Evolutionary conservation across 1,284 basidiomycete genomes (phyloP).

Genomic region (Trichosporon sp.): DNA sequence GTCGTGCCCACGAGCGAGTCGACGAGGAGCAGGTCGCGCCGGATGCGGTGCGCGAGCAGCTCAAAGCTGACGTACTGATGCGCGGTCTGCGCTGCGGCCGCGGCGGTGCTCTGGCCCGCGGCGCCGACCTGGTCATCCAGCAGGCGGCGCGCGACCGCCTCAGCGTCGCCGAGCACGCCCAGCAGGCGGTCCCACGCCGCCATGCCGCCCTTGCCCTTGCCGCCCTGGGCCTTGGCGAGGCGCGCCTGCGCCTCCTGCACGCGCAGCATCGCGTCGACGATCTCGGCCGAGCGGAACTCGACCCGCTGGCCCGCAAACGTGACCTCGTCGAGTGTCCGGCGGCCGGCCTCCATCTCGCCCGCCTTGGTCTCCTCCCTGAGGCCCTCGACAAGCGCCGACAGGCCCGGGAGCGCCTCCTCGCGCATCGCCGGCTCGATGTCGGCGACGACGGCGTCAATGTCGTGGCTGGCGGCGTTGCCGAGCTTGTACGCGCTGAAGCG

Average conservation of each 20-base stretch:
- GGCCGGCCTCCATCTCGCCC: constrained; percentile 52
- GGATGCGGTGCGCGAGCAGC: constrained; percentile 75
- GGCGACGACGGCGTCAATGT: constrained; percentile 72
- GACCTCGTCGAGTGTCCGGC: constrained; percentile 59
- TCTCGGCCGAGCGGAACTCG: constrained; percentile 82
- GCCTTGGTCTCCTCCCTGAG: constrained; percentile 48
- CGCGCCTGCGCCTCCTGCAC: constrained; percentile 71
- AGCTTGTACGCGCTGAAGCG: constrained; percentile 88
- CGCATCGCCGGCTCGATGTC: constrained; percentile 63
- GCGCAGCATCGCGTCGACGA: constrained; percentile 79
- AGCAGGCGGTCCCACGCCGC: constrained; percentile 75
- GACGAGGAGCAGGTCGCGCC: constrained; percentile 79
- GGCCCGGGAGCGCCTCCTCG: constrained; percentile 50
- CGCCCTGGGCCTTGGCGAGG: constrained; percentile 48
- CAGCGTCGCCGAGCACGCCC: constrained; percentile 77
- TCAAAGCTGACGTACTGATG: constrained; percentile 82
- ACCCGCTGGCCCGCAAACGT: constrained; percentile 78
- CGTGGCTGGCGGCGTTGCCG: constrained; percentile 63
- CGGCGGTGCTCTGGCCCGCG: constrained; percentile 37
- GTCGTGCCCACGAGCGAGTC: constrained; percentile 56
- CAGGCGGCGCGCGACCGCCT: constrained; percentile 71
- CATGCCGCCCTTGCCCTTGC: constrained; percentile 41
- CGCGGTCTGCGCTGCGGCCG: constrained; percentile 57
- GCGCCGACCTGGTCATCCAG: constrained; percentile 65
- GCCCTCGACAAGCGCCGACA: constrained; percentile 29